Base-by-base conservation (phyloP, 805 yeast species). In the Debaryomyces castellii region DNA sequence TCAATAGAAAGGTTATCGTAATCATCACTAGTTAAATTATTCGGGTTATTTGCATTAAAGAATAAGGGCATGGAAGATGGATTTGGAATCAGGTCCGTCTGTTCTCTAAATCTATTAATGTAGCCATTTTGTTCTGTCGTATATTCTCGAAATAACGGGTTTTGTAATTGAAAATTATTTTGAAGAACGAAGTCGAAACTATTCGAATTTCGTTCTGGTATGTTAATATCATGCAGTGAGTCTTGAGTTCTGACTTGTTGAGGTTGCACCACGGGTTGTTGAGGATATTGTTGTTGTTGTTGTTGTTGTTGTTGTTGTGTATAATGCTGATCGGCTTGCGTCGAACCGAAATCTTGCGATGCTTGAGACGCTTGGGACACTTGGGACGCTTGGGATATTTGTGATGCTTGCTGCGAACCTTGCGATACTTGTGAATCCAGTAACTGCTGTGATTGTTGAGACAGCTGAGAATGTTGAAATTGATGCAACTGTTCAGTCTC, bases 11-110 rank as follows among this genome's bases (percentile, higher is more conserved):
- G 50, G 42, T 55, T 66, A 24, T 71, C 75, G 51, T 64, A 69
- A 48, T 72, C 76, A 39, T 71, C 76, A 47, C 62, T 59, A 30
- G 67, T 67, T 40, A 69, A 57, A 45, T 53, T 61, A 46, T 53
- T 55, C 22, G 59, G 36, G 42, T 52, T 60, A 32, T 45, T 48
- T 16, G 51, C 54, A 46, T 57, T 55, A 50, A 58, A 60, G 40
- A 56, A 62, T 2, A 58, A 40, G 8, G 55, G 50, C 25, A 45
- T 47, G 10, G 50, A 45, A 22, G 37, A 43, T 24, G 41, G 35
- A 20, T 32, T 36, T 20, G 40, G 25, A 25, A 23, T 22, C 34
- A 30, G 34, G 16, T 14, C 34, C 18, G 34, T 8, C 16, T 14
- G 34, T 4, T 30, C 34, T 30, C 34, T 30, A 30, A 14, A 30